These are phyloP conservation scores for Pythium plurisporium DNA, from an alignment of 352 stramenopile species.

Conservation along the genomic window DNA sequence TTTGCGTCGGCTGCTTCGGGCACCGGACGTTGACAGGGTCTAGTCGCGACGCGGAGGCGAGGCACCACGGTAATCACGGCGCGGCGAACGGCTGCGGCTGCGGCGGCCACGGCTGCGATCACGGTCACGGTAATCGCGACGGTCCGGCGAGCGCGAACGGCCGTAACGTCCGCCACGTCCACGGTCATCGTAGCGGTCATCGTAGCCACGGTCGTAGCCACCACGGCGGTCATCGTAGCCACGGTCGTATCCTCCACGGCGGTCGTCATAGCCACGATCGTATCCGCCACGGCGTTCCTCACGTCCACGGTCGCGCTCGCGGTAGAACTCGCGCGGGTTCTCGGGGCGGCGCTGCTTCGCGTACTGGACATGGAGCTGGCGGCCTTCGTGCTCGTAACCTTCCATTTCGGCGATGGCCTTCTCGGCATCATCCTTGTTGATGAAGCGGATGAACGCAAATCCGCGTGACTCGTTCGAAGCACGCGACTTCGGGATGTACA, in stretches of 20 bases:
- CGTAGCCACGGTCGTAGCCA: slow-evolving; percentile 25
- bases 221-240: slow-evolving; percentile 22
- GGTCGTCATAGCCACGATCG: slow-evolving; percentile 30
- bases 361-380: slow-evolving; percentile 70
- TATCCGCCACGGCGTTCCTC: slow-evolving; percentile 21
- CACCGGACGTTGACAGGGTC: slow-evolving; percentile 4
- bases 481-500: slow-evolving; percentile 78
- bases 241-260: slow-evolving; percentile 18
- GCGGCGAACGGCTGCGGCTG: slow-evolving; percentile 43
- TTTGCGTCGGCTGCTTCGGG: not conserved
- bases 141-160: slow-evolving; percentile 22
- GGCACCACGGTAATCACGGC: slow-evolving; percentile 24
- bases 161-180: slow-evolving; percentile 14
- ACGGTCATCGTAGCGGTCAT: slow-evolving; percentile 29
- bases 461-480: slow-evolving; percentile 72
- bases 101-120: slow-evolving; percentile 43
- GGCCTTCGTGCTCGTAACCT: slow-evolving; percentile 65
- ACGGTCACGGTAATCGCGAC: slow-evolving; percentile 32
- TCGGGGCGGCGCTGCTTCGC: slow-evolving; percentile 72
- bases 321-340: slow-evolving; percentile 74
- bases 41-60: slow-evolving; percentile 51
- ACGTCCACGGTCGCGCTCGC: slow-evolving; percentile 22
- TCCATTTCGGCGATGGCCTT: slow-evolving; percentile 81
- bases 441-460: slow-evolving; percentile 87
- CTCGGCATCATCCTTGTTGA: slow-evolving; percentile 85